phyloP scores from a whole-genome alignment of 164 flowering plant species.

The Litsea cubeba region DNA sequence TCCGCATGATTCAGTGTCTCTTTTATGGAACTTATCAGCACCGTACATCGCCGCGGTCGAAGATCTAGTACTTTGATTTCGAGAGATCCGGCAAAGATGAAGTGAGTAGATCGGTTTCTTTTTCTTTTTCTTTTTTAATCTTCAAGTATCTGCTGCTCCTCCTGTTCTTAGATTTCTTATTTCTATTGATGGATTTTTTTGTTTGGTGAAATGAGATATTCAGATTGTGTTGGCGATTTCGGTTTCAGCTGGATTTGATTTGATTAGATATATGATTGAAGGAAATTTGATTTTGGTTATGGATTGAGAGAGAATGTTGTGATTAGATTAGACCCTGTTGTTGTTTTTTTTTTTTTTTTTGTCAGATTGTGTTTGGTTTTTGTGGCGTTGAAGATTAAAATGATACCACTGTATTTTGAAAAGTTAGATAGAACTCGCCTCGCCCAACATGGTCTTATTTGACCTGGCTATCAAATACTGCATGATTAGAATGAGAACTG shows the following conservation, averaged over 20 bases:
- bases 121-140: background rate
- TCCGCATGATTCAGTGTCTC: background rate
- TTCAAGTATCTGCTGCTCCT: background rate
- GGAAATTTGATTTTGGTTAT: too few relatives aligned
- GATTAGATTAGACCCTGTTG: too few relatives aligned
- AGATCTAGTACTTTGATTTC: background rate
- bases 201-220: background rate
- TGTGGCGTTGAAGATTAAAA: too few relatives aligned
- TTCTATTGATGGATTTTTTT: background rate
- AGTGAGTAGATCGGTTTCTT: background rate
- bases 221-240: background rate
- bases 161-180: background rate
- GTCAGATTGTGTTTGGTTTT: too few relatives aligned
- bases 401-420: too few relatives aligned
- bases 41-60: background rate
- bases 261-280: too few relatives aligned
- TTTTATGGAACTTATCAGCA: background rate
- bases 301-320: too few relatives aligned
- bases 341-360: too few relatives aligned
- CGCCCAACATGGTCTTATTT: too few relatives aligned
- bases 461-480: too few relatives aligned
- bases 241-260: background rate
- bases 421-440: too few relatives aligned
- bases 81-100: conserved; percentile 1
- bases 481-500: too few relatives aligned